Base-by-base conservation (phyloP, 164 flowering plant genomes). In the Saururus chinensis region DNA sequence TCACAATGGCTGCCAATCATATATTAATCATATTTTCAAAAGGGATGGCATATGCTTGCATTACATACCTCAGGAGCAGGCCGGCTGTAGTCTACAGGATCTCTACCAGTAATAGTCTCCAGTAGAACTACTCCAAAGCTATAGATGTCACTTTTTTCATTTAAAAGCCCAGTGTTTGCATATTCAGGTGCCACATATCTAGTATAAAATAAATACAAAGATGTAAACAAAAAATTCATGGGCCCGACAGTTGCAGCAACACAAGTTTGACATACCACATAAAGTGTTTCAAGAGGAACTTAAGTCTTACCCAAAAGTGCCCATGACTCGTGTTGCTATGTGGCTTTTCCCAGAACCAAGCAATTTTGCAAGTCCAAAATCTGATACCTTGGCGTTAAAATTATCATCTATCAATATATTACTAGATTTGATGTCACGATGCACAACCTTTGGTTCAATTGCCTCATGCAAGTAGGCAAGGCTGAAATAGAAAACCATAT, bases 101-200 rank as follows among this genome's bases (percentile, higher is more conserved):
- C 89, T 65, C 92, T 80, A 59, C 96, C 91, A n/a, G 89, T 89
- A 26, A 89, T 82, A 63, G 93, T 80, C 82, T 90, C 97, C 71
- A 90, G 75, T 52, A 90, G 73, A 61, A 90, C 72, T 65, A 90
- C 92, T 16, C 97, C 97, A 70, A 82, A 90, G 72, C 97, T 86
- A 71, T 90, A 90, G 41, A 90, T 82, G 67, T 90, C 97, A 71
- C 97, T 90, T 76, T 86, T 90, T 77, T 90, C 97, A 73, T 84
- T 90, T 55, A 90, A 71, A 65, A 81, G 82, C 40, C 97, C 97
- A 62, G 87, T 76, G 68, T 85, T 88, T 64, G 97, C 97, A 77
- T 90, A 90, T 64, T 90, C 97, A 21, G 97, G 97, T 56, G 97
- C 97, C 54, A 89, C 96, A 59, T 89, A 89, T 67, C 96, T 89